Base-by-base conservation (phyloP, 2,329 filamentous ascomycete species). In the Ustilaginoidea virens region DNA sequence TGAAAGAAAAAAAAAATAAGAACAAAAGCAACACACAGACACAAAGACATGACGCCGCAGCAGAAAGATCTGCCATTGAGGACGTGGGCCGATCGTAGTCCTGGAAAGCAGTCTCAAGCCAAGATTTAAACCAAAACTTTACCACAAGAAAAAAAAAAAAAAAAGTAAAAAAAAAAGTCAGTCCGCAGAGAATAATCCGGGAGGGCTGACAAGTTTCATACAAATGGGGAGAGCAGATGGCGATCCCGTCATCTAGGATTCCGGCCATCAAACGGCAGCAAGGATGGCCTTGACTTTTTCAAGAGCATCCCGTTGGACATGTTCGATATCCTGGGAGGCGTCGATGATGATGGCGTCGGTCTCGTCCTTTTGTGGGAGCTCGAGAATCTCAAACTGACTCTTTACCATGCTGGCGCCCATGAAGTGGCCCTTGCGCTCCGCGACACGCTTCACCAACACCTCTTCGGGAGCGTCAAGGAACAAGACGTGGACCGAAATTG, bases 361-460 rank as follows among this genome's bases (percentile, higher is more conserved):
- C 47, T 85, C 80, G 31, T 81, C 71, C 25, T 57, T 53, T 29
- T 63, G 63, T 0, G 90, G 90, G 36, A 78, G 73, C 56, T 98
- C 87, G n/a, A 98, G 66, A 29, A 74, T 78, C 37, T 76, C 71
- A 40, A 96, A 79, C 51, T 98, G 90, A 55, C 83, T 92, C 45
- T 80, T 75, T 7, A 98, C 86, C 87, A 98, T 96, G 44, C 73
- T 71, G 41, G 82, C 79, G 44, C 90, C 87, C 86, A 98, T 94
- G 56, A 90, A 98, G 51, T 98, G 90, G 29, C 74, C 74, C 55
- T 86, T 58, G 40, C 90, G 71, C 22, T 66, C 61, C 19, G 66
- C 63, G 7, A 96, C 86, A 7, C 90, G 72, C 42, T 76, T 59
- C 33, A 92, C 60, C 17, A 96, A 67, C 7, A 80, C 65, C 33